Conservation (phyloP, 768 basidiomycete genomes). For the Leccinum olivaceopallidum region DNA sequence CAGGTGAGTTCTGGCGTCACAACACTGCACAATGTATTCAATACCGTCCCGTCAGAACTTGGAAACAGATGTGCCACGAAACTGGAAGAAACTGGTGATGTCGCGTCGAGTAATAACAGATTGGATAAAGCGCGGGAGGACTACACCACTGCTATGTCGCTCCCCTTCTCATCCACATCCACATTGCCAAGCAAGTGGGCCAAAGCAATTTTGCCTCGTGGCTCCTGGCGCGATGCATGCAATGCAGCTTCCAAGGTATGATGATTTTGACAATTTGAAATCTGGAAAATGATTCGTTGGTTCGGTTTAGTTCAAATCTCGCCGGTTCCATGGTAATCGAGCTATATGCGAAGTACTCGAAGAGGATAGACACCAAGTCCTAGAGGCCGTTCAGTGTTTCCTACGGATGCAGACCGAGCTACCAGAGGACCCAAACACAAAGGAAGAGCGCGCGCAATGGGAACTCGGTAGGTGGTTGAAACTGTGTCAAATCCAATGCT, state of each 20-base stretch:
- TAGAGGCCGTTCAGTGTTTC: not conserved
- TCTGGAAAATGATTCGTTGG: not conserved
- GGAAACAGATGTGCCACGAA: not conserved
- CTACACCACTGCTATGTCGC: not conserved
- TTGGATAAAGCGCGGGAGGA: not conserved
- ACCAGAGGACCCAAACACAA: not conserved
- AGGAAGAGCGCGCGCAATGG: not conserved
- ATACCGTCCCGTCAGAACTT: not conserved
- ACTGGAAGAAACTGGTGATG: not conserved
- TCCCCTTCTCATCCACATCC: not conserved
- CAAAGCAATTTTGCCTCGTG: not conserved
- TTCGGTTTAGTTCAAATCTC: not conserved
- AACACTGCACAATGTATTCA: not conserved
- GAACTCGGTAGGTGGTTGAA: not conserved
- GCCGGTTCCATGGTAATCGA: not conserved
- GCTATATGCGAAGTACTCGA: not conserved
- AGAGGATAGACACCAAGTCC: not conserved
- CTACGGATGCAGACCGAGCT: not conserved
- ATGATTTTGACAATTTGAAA: not conserved
- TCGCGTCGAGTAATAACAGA: not conserved
- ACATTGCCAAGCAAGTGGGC: not conserved
- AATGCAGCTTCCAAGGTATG: not conserved
- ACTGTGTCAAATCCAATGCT: no score
- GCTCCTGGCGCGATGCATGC: not conserved
- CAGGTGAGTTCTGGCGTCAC: not conserved